phyloP scores from a whole-genome alignment of 345 rosid genomes.

The Hibiscus syriacus region DNA sequence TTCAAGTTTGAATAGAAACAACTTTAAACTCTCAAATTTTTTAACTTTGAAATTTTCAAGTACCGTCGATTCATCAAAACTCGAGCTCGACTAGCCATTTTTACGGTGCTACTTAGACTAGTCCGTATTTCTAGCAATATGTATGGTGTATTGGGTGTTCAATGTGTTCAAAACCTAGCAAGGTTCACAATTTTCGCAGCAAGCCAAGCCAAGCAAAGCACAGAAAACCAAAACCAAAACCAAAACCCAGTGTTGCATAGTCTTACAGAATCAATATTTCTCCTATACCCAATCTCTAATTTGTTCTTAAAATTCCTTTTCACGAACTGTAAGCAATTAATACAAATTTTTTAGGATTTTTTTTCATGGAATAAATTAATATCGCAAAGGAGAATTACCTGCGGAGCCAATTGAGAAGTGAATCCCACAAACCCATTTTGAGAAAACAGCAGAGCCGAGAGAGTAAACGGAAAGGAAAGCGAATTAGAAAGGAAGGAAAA shows the following conservation, averaged over 20 bases:
- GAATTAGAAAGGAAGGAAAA: not conserved
- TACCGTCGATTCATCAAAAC: too few relatives aligned
- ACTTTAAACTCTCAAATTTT: too few relatives aligned
- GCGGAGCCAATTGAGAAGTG: constrained; percentile 53
- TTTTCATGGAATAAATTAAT: too few relatives aligned
- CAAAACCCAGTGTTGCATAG: not conserved
- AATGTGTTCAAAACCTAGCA: not conserved
- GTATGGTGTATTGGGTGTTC: not conserved
- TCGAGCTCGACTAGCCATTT: too few relatives aligned
- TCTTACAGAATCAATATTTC: not conserved
- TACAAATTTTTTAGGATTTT: too few relatives aligned
- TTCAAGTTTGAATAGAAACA: too few relatives aligned
- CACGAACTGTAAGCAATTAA: too few relatives aligned
- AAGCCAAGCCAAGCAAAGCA: not conserved
- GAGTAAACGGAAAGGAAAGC: not conserved
- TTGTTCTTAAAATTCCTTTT: too few relatives aligned
- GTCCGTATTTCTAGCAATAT: not conserved
- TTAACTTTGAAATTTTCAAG: too few relatives aligned
- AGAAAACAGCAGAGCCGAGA: not conserved
- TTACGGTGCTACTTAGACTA: too few relatives aligned
- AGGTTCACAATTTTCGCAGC: not conserved
- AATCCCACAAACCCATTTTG: constrained; percentile 48
- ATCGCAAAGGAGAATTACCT: too few relatives aligned
- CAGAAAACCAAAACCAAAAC: not conserved
- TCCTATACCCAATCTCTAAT: too few relatives aligned